These are phyloP conservation scores for Leishmania turanica DNA, from an alignment of 208 protist genomes.

Conservation along the genomic window DNA sequence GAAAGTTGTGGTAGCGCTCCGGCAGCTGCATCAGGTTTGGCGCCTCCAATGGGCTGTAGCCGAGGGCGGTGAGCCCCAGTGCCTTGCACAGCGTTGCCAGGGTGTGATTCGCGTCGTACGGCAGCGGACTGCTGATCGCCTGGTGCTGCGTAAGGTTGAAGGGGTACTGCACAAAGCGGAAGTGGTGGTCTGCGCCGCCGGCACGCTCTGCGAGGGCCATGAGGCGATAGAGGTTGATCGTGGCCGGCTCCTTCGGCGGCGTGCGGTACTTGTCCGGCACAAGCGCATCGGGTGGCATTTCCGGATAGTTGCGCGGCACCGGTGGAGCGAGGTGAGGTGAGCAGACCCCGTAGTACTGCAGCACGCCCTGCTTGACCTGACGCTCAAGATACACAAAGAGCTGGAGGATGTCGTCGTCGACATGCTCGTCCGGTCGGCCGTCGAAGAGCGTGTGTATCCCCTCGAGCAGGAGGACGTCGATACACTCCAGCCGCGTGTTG, in stretches of 20 bases:
- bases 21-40: constrained; percentile 81
- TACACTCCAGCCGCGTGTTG: constrained; percentile 84
- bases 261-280: constrained; percentile 76
- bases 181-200: constrained; percentile 67
- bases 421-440: constrained; percentile 61
- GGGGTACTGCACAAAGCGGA: constrained; percentile 89
- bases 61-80: constrained; percentile 74
- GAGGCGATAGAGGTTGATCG: constrained; percentile 79
- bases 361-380: constrained; percentile 68
- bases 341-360: constrained; percentile 89
- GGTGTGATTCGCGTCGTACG: constrained; percentile 86
- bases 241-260: constrained; percentile 44
- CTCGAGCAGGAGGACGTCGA: constrained; percentile 82
- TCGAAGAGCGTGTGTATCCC: constrained; percentile 87
- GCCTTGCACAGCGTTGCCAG: constrained; percentile 62
- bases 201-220: constrained; percentile 68
- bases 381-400: constrained; percentile 85
- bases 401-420: constrained; percentile 84
- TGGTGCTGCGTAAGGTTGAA: constrained; percentile 87
- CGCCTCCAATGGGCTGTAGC: constrained; percentile 84
- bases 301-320: constrained; percentile 69
- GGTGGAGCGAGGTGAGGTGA: constrained; percentile 78
- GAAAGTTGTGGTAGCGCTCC: constrained; percentile 92
- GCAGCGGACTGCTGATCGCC: constrained; percentile 70
- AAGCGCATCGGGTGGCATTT: constrained; percentile 75